Percentiles rank a stretch among this genome's conserved stretches.
Conservation (phyloP, 2,329 filamentous ascomycete genomes). For the Diaporthe vexans region DNA sequence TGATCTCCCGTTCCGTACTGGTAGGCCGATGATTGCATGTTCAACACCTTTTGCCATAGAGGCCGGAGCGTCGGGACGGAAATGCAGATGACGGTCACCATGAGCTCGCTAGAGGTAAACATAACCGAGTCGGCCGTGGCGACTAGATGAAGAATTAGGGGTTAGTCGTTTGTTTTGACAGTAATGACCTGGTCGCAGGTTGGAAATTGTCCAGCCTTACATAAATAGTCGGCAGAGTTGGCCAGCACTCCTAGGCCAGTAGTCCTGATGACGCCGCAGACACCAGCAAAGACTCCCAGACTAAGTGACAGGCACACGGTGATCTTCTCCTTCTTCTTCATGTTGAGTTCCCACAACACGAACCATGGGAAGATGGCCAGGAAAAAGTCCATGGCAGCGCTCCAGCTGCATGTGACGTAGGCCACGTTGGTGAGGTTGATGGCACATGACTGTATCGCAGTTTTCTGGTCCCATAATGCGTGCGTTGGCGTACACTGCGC, state of each 20-base stretch:
- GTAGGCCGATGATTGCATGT: slow-evolving; percentile 17
- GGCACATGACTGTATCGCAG: slow-evolving; percentile 13
- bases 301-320: slow-evolving; percentile 23
- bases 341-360: slow-evolving; percentile 29
- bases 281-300: slow-evolving; percentile 25
- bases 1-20: slow-evolving; percentile 13
- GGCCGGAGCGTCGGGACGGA: slow-evolving; percentile 22
- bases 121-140: slow-evolving; percentile 26
- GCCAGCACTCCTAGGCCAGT: slow-evolving; percentile 22
- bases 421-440: slow-evolving; percentile 25
- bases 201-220: not conserved
- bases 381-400: slow-evolving; percentile 33
- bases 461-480: slow-evolving; percentile 5
- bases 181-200: not conserved
- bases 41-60: slow-evolving; percentile 20
- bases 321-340: slow-evolving; percentile 31
- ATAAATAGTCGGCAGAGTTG: slow-evolving; percentile 20
- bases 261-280: slow-evolving; percentile 29
- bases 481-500: slow-evolving; percentile 22
- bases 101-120: slow-evolving; percentile 28
- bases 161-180: not conserved
- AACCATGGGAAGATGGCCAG: slow-evolving; percentile 30
- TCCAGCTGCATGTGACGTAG: slow-evolving; percentile 27
- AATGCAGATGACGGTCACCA: slow-evolving; percentile 20
- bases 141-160: not conserved